These are phyloP conservation scores for Aurantiochytrium sp. DNA, from an alignment of 108 stramenopile genomes.

Conservation along the genomic window DNA sequence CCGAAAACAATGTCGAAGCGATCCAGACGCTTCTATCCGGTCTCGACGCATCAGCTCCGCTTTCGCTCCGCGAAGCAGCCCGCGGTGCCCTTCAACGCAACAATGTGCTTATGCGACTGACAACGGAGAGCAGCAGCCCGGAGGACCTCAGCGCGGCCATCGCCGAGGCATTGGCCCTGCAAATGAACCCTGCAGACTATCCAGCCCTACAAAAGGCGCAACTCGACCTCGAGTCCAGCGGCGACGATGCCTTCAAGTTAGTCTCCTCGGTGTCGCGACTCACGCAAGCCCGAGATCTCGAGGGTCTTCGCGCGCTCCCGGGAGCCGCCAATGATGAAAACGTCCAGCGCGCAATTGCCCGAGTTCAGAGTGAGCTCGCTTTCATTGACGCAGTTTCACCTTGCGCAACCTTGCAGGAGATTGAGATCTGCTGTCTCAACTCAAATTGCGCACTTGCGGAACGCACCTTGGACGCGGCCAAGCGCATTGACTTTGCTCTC, in stretches of 20 bases:
- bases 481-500: not conserved
- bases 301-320: not conserved
- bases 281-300: not conserved
- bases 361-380: not conserved
- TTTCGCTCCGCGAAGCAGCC: not conserved
- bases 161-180: not conserved
- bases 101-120: not conserved
- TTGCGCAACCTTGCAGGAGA: not conserved
- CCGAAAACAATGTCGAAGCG: not conserved
- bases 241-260: not conserved
- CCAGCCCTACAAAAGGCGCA: constrained; percentile 3
- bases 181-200: not conserved
- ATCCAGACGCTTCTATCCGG: not conserved
- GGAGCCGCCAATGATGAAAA: not conserved
- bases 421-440: not conserved
- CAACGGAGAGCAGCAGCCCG: too few relatives aligned
- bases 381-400: not conserved
- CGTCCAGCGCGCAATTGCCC: not conserved
- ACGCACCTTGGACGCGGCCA: not conserved
- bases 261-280: not conserved
- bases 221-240: not conserved
- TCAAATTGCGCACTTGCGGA: not conserved
- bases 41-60: not conserved
- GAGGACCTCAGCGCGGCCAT: not conserved
- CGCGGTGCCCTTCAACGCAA: not conserved